A percentile compares a stretch with the other conserved stretches of the same genome.
These are phyloP conservation scores for Glomus cerebriforme DNA, from an alignment of 192 early-diverging fungal species.

Conservation along the genomic window DNA sequence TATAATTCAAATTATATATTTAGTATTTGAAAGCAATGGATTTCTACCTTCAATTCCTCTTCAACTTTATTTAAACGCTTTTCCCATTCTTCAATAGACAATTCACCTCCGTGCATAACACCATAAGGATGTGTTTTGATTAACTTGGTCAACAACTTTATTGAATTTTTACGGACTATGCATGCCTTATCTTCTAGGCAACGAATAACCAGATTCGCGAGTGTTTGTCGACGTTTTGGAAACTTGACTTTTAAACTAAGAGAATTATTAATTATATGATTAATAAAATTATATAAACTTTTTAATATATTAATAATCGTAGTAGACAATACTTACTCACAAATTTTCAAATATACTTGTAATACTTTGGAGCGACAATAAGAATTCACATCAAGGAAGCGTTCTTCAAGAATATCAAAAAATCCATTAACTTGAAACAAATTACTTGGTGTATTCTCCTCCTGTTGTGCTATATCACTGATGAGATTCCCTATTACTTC, in stretches of 20 bases:
- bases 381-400: slow-evolving; percentile 88
- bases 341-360: slow-evolving; percentile 78
- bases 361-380: slow-evolving; percentile 86
- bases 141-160: slow-evolving; percentile 79
- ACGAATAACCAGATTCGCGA: slow-evolving; percentile 71
- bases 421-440: slow-evolving; percentile 78
- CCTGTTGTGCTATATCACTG: slow-evolving; percentile 67
- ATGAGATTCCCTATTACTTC: slow-evolving; percentile 91
- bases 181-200: slow-evolving; percentile 90
- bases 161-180: slow-evolving; percentile 86
- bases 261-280: no score
- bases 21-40: neutral
- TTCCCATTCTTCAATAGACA: slow-evolving; percentile 73
- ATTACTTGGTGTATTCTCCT: slow-evolving; percentile 67
- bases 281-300: no score
- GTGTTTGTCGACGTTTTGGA: slow-evolving; percentile 69
- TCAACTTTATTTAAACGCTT: slow-evolving; percentile 62
- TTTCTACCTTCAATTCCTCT: slow-evolving; percentile 64
- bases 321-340: slow-evolving; percentile 63
- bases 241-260: slow-evolving; percentile 60
- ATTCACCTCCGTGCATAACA: slow-evolving; percentile 76
- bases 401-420: slow-evolving; percentile 90
- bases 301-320: no score
- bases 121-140: slow-evolving; percentile 89
- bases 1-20: neutral